phyloP scores from a whole-genome alignment of 805 yeast genomes.

The Sugiyamaella mastotermitis region DNA sequence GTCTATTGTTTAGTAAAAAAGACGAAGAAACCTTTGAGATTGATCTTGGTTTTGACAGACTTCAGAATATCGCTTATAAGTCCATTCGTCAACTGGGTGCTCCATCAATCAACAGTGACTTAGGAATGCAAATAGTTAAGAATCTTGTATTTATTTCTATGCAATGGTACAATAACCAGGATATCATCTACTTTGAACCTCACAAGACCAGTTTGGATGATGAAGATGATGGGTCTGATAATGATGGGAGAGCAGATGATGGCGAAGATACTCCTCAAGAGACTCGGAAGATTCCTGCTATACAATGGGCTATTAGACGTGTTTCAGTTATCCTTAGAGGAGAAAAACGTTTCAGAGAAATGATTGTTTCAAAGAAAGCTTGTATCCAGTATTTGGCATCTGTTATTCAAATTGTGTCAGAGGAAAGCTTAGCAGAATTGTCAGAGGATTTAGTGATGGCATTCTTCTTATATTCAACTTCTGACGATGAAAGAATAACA shows the following conservation, averaged over 20 bases:
- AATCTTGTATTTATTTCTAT: slow-evolving; percentile 55
- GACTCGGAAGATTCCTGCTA: slow-evolving; percentile 26
- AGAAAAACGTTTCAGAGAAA: slow-evolving; percentile 50
- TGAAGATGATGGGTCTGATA: slow-evolving; percentile 24
- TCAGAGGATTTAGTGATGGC: slow-evolving; percentile 51
- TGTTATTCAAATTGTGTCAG: slow-evolving; percentile 44
- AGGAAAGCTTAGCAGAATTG: slow-evolving; percentile 35
- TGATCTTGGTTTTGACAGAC: slow-evolving; percentile 38
- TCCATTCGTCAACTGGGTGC: slow-evolving; percentile 77
- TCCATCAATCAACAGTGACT: slow-evolving; percentile 57
- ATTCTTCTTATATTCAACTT: slow-evolving; percentile 32
- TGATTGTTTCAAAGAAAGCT: slow-evolving; percentile 56
- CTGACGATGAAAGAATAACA: slow-evolving; percentile 18
- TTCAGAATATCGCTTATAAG: slow-evolving; percentile 59
- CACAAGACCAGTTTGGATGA: slow-evolving; percentile 17
- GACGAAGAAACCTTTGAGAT: slow-evolving; percentile 13
- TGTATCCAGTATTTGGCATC: slow-evolving; percentile 68
- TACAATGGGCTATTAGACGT: slow-evolving; percentile 59
- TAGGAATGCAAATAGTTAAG: slow-evolving; percentile 61
- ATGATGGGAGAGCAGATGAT: slow-evolving; percentile 26
- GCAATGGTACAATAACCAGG: slow-evolving; percentile 49
- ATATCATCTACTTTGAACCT: slow-evolving; percentile 21
- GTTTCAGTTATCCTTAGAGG: slow-evolving; percentile 58
- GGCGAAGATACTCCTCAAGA: slow-evolving; percentile 21
- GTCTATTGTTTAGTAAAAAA: slow-evolving; percentile 39